Conservation (phyloP, 2,329 filamentous ascomycete genomes). For the Calonectria hongkongensis region DNA sequence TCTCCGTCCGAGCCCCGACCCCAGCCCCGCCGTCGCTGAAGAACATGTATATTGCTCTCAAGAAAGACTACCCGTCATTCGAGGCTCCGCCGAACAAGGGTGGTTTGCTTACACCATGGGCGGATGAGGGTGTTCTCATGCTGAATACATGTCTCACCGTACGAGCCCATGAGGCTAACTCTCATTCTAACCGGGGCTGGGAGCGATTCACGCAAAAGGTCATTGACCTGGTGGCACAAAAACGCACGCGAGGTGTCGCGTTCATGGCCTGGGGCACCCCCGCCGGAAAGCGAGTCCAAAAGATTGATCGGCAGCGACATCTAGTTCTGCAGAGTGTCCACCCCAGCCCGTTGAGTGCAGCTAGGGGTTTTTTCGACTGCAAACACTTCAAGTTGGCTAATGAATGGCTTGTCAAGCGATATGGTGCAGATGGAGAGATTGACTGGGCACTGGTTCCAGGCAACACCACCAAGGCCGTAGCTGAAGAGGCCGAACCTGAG, state of each 20-base stretch:
- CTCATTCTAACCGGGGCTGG: constrained; percentile 91
- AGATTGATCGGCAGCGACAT: constrained; percentile 84
- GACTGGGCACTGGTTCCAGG: constrained; percentile 82
- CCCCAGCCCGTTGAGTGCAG: constrained; percentile 93
- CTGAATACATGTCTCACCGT: constrained; percentile 97
- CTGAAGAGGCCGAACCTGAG: constrained; percentile 55
- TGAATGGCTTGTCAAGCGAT: constrained; percentile 86
- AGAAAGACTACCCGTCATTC: constrained; percentile 91
- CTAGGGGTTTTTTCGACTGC: constrained; percentile 87
- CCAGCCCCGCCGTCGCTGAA: constrained; percentile 90
- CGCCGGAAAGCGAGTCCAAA: constrained; percentile 85
- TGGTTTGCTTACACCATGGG: constrained; percentile 94
- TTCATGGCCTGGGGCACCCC: constrained; percentile 96
- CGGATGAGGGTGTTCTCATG: constrained; percentile 92
- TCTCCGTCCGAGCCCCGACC: constrained; percentile 93
- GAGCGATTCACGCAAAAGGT: constrained; percentile 93
- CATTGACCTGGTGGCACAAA: constrained; percentile 89
- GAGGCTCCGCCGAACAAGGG: constrained; percentile 83
- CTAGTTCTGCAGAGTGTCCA: constrained; percentile 91
- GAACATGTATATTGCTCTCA: constrained; percentile 94
- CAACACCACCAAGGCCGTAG: constrained; percentile 56
- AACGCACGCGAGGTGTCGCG: constrained; percentile 87
- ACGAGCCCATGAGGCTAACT: constrained; percentile 90
- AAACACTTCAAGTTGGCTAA: constrained; percentile 89
- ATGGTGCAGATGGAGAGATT: constrained; percentile 87